Base-by-base conservation (phyloP, 2,329 filamentous ascomycete genomes). In the Beauveria asiatica region DNA sequence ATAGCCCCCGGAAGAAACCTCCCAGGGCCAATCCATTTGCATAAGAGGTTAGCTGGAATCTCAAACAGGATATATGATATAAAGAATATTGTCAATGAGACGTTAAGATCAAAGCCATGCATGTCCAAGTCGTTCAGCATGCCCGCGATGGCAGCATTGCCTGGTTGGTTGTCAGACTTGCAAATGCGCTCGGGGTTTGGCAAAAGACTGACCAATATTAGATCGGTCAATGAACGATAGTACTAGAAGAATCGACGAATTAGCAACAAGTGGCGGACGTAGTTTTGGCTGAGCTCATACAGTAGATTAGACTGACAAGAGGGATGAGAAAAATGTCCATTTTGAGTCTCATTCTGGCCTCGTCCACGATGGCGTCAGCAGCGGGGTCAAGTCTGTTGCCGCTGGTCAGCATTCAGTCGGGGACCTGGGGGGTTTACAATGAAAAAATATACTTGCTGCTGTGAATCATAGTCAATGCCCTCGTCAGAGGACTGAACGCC, bases 31-130 rank as follows among this genome's bases (percentile, higher is more conserved):
- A 88, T 73, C 71, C 75, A 82, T 67, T 88, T 88, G 74, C 84
- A 87, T 11, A 75, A 69, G 61, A 86, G 79, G 62, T 83, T 88
- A 41, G 76, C 78, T 0, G 86, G 85, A 21, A 88, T 85, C 66
- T 87, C 81, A 62, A 85, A 85, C 30, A 87, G 27, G 61, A 88
- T 86, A 68, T 87, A 88, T 1, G 79, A 80, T 65, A 88, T 76
- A 67, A 85, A 88, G 68, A 87, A 88, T 55, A 83, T 67, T 5
- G 82, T 83, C 1, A 88, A 75, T 0, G 86, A 74, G 16, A 72
- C 70, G 61, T 88, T 88, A 74, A 86, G 87, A 63, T 86, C 83
- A 64, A 85, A 82, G 21, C 79, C 78, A 7, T 65, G 70, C 42
- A 88, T 69, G 0, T 73, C 65, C 4, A 88, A 75, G 46, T 86